These are phyloP conservation scores for Vicia faba DNA, from an alignment of 306 rosid species.

Conservation along the genomic window DNA sequence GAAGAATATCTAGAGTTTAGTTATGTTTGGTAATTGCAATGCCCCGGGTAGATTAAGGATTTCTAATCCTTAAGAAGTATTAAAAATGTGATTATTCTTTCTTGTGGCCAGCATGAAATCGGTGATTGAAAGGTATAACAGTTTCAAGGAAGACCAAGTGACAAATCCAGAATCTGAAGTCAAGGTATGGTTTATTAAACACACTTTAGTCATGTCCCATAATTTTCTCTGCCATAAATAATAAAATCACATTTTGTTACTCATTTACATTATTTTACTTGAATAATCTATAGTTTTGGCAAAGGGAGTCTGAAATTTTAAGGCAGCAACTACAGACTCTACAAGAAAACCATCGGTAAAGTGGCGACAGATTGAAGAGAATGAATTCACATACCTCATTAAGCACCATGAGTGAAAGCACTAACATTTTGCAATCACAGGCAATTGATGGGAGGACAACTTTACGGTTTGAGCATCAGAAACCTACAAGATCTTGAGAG, in stretches of 20 bases:
- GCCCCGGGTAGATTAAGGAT: neutral
- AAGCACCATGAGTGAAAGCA: neutral
- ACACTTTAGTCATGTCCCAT: slow-evolving; percentile 25
- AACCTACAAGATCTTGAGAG: slow-evolving; percentile 67
- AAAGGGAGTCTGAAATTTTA: slow-evolving; percentile 69
- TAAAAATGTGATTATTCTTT: slow-evolving; percentile 23
- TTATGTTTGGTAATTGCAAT: too few species aligned
- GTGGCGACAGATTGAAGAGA: too few species aligned
- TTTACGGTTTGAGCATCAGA: slow-evolving; percentile 54
- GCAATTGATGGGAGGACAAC: slow-evolving; percentile 68
- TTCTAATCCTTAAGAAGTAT: neutral
- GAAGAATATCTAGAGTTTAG: too few species aligned
- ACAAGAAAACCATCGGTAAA: slow-evolving; percentile 77
- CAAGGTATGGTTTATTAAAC: slow-evolving; percentile 51
- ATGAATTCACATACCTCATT: neutral
- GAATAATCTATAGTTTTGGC: slow-evolving; percentile 67
- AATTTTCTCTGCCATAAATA: neutral
- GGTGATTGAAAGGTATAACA: slow-evolving; percentile 57
- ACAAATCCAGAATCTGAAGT: slow-evolving; percentile 61
- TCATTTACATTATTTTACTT: slow-evolving; percentile 27
- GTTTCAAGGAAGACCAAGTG: slow-evolving; percentile 57
- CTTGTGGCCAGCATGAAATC: slow-evolving; percentile 63
- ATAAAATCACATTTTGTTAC: slow-evolving; percentile 6
- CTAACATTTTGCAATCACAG: slow-evolving; percentile 46
- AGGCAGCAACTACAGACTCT: slow-evolving; percentile 77